Base-by-base conservation (phyloP, 2,329 filamentous ascomycete genomes). In the Aspergillus sp. region DNA sequence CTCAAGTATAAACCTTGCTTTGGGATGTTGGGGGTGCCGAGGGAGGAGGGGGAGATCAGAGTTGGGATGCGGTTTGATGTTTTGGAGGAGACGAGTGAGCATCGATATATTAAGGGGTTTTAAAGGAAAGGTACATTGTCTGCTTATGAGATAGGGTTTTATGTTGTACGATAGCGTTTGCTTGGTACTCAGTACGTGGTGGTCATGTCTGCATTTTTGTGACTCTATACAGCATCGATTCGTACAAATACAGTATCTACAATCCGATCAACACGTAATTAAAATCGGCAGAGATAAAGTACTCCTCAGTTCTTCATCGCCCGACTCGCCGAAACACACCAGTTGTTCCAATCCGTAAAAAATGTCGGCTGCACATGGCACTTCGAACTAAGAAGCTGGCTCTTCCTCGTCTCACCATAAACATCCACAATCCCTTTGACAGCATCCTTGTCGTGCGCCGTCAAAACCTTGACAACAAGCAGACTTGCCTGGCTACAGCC, bases 261-360 rank as follows among this genome's bases (percentile, higher is more conserved):
- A n/a, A 7, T 17, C 19, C n/a, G 6, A 11, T 21, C 40, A 43
- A 41, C 40, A 11, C 9, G 2, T 43, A 1, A 43, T 43, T 5
- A 5, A n/a, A 9, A 7, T 11, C 15, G n/a, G 15, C n/a, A 35
- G 6, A n/a, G 31, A 19, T 31, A 17, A 17, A 35, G n/a, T 35
- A 31, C 8, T 9, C 17, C 19, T 17, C 64, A 75, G 47, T 65
- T 68, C 65, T 76, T 76, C 62, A 76, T 64, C 65, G 73, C 71
- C 68, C 75, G 75, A 21, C 75, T 74, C n/a, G 73, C 72, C 21
- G 74, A 73, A 47, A 76, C 73, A 68, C 82, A 86, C 89, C 89
- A 92, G 68, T 90, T 90, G 62, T 86, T 80, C 87, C 88, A 91
- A 60, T 91, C 88, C 2, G 80, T 79, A 65, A 90, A 90, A 73